Base-by-base conservation (phyloP, 2,329 filamentous ascomycete species). In the Pseudofabraea citricarpa region DNA sequence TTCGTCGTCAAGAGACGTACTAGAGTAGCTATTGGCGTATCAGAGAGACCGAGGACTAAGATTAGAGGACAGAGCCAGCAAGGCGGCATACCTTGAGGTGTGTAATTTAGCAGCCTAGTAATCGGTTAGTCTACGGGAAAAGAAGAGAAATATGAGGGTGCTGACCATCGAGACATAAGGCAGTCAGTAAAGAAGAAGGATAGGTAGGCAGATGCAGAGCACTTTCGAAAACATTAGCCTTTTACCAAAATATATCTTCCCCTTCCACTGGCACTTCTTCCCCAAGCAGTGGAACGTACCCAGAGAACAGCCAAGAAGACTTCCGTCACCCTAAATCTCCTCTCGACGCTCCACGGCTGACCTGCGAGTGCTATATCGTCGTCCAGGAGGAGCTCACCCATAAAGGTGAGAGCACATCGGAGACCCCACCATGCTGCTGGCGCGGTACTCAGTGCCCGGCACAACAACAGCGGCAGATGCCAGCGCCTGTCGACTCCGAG, bases 111-210 rank as follows among this genome's bases (percentile, higher is more conserved):
- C 56, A 93, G 82, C 87, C 85, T 87, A 45, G 6, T 26, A 20
- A 21, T 41, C 44, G 36, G 26, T 21, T 45, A 32, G 7, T 16
- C 22, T 32, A 37, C 10, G n/a, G 23, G 39, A 8, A 16, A 42
- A 23, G 12, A 18, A 16, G 15, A n/a, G 35, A 23, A 22, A 24
- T 31, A 10, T 10, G 15, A 16, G 29, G 23, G 15, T 33, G 65
- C 73, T 35, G 59, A 87, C 84, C 86, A 90, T 66, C 87, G 73
- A 49, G 85, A 89, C 85, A 90, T 90, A 56, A 90, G 76, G 64
- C 85, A 88, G 66, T 90, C 86, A 45, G 85, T 87, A 61, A 90
- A 90, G 69, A 88, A 87, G 64, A 88, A 90, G 40, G 84, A 85
- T 47, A 90, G 74, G 63, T 89, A 88, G 42, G 83, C 86, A 16